Evolutionary conservation across 2,329 filamentous ascomycete species (phyloP).

Genomic region (Pezicula radicicola): DNA sequence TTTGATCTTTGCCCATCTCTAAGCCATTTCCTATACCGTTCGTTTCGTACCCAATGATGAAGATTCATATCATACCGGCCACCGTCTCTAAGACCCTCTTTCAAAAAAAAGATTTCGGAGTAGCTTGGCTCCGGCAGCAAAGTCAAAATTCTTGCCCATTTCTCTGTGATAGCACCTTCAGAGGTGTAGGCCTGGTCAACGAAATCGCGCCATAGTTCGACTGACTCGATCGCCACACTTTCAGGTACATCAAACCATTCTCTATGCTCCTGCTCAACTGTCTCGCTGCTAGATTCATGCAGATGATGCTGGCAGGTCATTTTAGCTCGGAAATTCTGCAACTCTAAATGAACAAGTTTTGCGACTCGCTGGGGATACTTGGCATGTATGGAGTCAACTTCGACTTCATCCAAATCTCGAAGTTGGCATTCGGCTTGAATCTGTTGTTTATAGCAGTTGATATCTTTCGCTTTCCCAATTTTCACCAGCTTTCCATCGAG

Average conservation of each 20-base stretch:
- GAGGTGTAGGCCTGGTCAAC: neutral
- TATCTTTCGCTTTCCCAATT: neutral
- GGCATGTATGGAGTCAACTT: neutral
- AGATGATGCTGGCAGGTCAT: neutral
- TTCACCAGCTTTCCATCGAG: neutral
- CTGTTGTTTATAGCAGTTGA: neutral
- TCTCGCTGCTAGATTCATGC: neutral
- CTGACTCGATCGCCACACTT: constrained; percentile 1
- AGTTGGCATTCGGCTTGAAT: constrained; percentile 1
- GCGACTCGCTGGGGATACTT: constrained; percentile 2
- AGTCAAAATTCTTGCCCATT: neutral
- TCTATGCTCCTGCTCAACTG: constrained; percentile 1
- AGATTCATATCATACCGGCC: neutral
- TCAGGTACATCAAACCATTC: constrained; percentile 6
- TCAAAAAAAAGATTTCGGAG: neutral
- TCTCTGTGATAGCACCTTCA: neutral
- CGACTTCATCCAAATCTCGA: neutral
- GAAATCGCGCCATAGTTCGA: constrained; percentile 1
- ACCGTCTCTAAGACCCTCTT: neutral
- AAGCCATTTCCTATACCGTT: constrained; percentile 4
- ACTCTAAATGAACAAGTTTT: constrained; percentile 3
- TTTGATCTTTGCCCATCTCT: constrained; percentile 2
- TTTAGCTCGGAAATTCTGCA: constrained; percentile 3
- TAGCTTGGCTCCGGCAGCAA: neutral
- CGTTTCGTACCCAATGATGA: neutral